These are phyloP conservation scores for Ganoderma boninense DNA, from an alignment of 1,284 basidiomycete species.

Conservation along the genomic window DNA sequence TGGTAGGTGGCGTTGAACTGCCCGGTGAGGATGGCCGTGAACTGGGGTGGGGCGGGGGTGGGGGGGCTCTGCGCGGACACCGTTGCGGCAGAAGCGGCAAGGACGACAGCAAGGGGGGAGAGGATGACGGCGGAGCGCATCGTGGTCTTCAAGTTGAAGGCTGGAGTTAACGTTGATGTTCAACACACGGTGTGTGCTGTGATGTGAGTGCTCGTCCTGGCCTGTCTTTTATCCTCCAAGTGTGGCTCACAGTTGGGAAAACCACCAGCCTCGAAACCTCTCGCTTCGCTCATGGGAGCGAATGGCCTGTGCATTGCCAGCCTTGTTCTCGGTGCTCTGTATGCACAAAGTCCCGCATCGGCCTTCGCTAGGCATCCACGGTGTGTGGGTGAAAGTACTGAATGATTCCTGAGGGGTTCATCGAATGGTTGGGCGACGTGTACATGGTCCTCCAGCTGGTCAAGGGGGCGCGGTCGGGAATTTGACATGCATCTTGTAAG, in stretches of 20 bases:
- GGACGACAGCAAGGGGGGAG: no score
- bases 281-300: not conserved
- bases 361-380: not conserved
- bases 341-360: not conserved
- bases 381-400: not conserved
- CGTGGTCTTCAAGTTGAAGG: not conserved
- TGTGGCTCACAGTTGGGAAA: not conserved
- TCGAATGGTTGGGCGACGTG: not conserved
- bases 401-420: no score
- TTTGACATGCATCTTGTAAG: no score
- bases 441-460: not conserved
- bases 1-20: not conserved
- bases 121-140: not conserved
- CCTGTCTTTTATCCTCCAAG: not conserved
- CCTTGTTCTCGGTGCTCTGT: no score
- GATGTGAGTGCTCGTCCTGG: not conserved
- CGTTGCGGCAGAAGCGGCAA: not conserved
- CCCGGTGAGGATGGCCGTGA: constrained; percentile 3
- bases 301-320: not conserved
- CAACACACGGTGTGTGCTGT: not conserved
- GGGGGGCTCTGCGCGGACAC: not conserved
- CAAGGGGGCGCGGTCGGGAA: not conserved
- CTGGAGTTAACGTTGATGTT: not conserved
- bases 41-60: not conserved
- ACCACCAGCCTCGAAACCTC: not conserved